Evolutionary conservation across 1,139 yeast genomes (phyloP).

Genomic region (Suhomyces panamericanus): DNA sequence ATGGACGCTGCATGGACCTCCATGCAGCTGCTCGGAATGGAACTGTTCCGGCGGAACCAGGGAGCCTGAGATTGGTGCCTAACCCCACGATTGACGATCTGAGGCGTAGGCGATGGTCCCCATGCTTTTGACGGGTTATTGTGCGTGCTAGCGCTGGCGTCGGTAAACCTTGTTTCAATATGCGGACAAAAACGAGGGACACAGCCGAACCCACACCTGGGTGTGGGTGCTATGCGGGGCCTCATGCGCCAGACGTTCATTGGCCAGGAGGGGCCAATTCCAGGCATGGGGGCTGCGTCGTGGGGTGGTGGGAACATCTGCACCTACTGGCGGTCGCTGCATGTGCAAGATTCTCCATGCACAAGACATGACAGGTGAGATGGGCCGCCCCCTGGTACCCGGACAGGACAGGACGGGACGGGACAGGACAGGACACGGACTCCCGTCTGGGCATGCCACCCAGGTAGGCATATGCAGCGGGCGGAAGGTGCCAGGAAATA

Average conservation of each 20-base stretch:
- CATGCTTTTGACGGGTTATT: not conserved
- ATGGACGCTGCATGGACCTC: no score
- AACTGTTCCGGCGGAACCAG: no score
- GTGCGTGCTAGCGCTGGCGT: not conserved
- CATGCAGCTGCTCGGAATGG: no score
- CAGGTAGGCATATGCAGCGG: no score
- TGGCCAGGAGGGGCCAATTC: no score
- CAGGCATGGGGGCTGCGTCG: no score
- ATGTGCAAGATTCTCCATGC: constrained; percentile 4
- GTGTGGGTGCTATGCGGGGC: no score
- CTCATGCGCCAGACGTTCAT: no score
- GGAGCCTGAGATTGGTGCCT: no score
- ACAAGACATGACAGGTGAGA: constrained; percentile 6
- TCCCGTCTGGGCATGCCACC: not conserved
- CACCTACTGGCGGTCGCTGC: not conserved
- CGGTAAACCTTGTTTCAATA: not conserved
- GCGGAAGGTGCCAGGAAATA: not conserved
- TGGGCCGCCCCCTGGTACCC: not conserved
- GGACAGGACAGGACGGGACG: constrained; percentile 1
- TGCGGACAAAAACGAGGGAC: no score
- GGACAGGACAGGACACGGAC: not conserved
- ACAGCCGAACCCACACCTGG: no score
- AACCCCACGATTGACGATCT: not conserved
- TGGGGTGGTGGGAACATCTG: not conserved
- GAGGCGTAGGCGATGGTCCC: not conserved